Conservation (phyloP, 192 early-diverging fungal genomes). For the Lunasporangiospora selenospora region DNA sequence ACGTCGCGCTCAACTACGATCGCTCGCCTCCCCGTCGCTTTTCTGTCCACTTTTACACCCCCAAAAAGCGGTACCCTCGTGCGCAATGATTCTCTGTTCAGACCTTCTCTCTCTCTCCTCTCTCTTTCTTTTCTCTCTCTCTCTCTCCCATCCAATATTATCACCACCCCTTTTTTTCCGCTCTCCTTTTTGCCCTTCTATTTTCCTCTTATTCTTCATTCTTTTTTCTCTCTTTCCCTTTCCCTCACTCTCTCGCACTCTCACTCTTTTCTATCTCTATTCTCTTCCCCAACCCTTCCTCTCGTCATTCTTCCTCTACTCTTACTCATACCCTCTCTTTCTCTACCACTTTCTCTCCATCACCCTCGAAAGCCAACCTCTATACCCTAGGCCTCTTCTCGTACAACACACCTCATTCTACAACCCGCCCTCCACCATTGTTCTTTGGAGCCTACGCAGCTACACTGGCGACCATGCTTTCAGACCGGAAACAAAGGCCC, state of each 20-base stretch:
- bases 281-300: neutral
- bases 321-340: neutral
- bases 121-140: neutral
- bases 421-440: too few species aligned
- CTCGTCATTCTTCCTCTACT: neutral
- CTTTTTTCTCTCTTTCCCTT: neutral
- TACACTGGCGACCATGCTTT: conserved; percentile 5
- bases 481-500: conserved; percentile 23
- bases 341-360: neutral
- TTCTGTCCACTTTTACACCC: too few species aligned
- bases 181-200: neutral
- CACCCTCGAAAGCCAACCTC: neutral
- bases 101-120: neutral
- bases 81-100: too few species aligned
- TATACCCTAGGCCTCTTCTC: too few species aligned
- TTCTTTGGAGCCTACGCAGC: too few species aligned
- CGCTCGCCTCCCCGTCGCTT: too few species aligned
- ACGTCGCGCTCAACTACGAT: too few species aligned
- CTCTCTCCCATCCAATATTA: neutral
- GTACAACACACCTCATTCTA: too few species aligned
- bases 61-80: too few species aligned
- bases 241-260: neutral
- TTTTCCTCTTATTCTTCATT: neutral
- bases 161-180: neutral
- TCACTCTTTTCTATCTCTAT: neutral